These are phyloP conservation scores for Penicillium sp. DNA, from an alignment of 2,329 filamentous ascomycete genomes.

Conservation along the genomic window DNA sequence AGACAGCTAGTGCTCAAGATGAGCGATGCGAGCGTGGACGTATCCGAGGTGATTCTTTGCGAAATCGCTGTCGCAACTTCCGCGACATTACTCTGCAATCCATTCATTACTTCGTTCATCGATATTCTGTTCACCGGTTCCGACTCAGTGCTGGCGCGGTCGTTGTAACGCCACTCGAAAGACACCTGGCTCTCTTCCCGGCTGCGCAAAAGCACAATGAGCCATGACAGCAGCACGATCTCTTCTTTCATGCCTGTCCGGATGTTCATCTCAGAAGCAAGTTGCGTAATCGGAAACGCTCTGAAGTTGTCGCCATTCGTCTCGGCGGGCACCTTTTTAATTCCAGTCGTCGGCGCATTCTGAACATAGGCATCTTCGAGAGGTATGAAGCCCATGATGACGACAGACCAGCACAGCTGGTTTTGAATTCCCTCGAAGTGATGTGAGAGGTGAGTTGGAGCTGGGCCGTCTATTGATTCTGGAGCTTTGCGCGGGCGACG, in stretches of 20 bases:
- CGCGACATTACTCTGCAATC: slow-evolving; percentile 32
- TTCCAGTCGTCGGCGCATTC: slow-evolving; percentile 8
- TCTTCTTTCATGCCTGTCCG: slow-evolving; percentile 42
- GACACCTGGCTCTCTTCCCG: slow-evolving; percentile 38
- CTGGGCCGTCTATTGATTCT: slow-evolving; percentile 4
- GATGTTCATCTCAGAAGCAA: slow-evolving; percentile 27
- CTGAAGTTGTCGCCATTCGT: slow-evolving; percentile 15
- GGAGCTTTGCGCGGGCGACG: slow-evolving; percentile 12
- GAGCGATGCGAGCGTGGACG: slow-evolving; percentile 10
- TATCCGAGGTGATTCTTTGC: slow-evolving; percentile 20
- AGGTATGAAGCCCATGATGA: slow-evolving; percentile 19
- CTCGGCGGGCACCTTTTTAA: background rate
- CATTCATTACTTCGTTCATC: slow-evolving; percentile 34
- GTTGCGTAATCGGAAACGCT: slow-evolving; percentile 29
- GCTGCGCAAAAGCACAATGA: slow-evolving; percentile 44
- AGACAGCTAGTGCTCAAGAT: slow-evolving; percentile 27
- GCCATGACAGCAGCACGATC: slow-evolving; percentile 44
- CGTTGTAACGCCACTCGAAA: slow-evolving; percentile 43
- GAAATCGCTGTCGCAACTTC: slow-evolving; percentile 29
- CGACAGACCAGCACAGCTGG: slow-evolving; percentile 8
- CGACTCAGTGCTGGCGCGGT: slow-evolving; percentile 11
- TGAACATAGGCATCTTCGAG: slow-evolving; percentile 3
- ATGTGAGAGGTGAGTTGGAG: slow-evolving; percentile 7
- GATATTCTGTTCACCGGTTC: slow-evolving; percentile 24
- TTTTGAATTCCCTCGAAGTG: slow-evolving; percentile 5